These are phyloP conservation scores for Talaromyces marneffei DNA, from an alignment of 2,329 filamentous ascomycete genomes.

Conservation along the genomic window DNA sequence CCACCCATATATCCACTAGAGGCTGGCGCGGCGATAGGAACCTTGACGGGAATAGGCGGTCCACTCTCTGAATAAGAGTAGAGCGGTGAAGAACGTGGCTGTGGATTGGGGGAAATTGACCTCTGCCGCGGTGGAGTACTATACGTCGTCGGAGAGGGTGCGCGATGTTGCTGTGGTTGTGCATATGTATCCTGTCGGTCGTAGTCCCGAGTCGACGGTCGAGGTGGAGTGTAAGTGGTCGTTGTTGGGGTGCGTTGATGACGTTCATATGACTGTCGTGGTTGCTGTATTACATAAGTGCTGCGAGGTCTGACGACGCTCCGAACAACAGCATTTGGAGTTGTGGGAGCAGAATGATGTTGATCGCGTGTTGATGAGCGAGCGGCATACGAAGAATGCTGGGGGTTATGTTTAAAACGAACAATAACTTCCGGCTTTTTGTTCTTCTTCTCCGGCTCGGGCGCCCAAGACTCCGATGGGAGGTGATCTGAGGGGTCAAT, in stretches of 20 bases:
- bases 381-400: slow-evolving; percentile 20
- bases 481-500: slow-evolving; percentile 63
- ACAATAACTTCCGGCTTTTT: slow-evolving; percentile 45
- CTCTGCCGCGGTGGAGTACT: slow-evolving; percentile 10
- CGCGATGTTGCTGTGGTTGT: slow-evolving; percentile 19
- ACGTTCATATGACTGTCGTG: slow-evolving; percentile 5
- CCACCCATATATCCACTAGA: slow-evolving; percentile 26
- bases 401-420: slow-evolving; percentile 39
- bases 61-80: slow-evolving; percentile 28
- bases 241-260: slow-evolving; percentile 1
- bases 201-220: slow-evolving; percentile 18
- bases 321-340: slow-evolving; percentile 23
- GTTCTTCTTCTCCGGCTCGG: slow-evolving; percentile 57
- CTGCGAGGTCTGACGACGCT: slow-evolving; percentile 14
- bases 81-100: slow-evolving; percentile 21
- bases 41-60: slow-evolving; percentile 40
- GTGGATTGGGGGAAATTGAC: slow-evolving; percentile 16
- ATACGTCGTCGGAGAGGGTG: slow-evolving; percentile 14
- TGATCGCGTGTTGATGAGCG: slow-evolving; percentile 19
- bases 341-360: slow-evolving; percentile 23
- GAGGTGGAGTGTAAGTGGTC: slow-evolving; percentile 21
- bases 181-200: slow-evolving; percentile 19
- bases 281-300: slow-evolving; percentile 6
- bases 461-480: slow-evolving; percentile 60
- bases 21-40: slow-evolving; percentile 31